phyloP scores from a whole-genome alignment of 176 grass and related monocot genomes.

The Triticum turgidum region DNA sequence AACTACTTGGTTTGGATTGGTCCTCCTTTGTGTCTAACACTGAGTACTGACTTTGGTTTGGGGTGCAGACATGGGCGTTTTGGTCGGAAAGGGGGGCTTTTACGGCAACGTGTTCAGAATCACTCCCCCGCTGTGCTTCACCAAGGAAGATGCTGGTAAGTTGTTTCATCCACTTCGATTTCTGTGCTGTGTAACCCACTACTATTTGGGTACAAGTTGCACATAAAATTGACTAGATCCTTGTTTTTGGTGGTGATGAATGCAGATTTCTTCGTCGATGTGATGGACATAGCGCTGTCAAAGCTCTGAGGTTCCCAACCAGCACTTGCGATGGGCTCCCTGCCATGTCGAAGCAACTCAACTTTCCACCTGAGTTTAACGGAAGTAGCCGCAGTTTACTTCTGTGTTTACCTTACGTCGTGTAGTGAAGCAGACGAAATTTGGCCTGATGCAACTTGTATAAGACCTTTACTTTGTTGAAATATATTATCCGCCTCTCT shows the following conservation, averaged over 20 bases:
- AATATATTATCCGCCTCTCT: too few species aligned
- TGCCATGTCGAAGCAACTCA: not conserved
- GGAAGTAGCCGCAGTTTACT: not conserved
- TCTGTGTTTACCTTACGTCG: not conserved
- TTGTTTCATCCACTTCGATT: not conserved
- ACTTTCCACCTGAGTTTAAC: not conserved
- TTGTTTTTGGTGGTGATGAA: not conserved
- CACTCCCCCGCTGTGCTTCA: conserved; percentile 92
- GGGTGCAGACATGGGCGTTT: conserved; percentile 74
- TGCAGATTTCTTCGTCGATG: conserved; percentile 83
- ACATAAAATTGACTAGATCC: not conserved
- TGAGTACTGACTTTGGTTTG: not conserved
- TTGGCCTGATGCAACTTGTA: not conserved
- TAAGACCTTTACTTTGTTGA: not conserved
- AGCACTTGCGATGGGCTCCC: not conserved
- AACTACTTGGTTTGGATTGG: not conserved
- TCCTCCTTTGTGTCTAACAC: not conserved
- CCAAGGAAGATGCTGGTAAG: conserved; percentile 84
- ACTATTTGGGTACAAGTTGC: not conserved
- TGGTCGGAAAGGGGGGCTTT: conserved; percentile 95
- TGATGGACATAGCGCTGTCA: conserved; percentile 78
- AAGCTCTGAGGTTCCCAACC: conserved; percentile 53
- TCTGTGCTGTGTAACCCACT: not conserved
- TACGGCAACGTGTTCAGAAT: conserved; percentile 98
- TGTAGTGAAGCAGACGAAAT: not conserved